Evolutionary conservation across 495 filamentous ascomycete species (phyloP).

Genomic region (Jackrogersella minutella): DNA sequence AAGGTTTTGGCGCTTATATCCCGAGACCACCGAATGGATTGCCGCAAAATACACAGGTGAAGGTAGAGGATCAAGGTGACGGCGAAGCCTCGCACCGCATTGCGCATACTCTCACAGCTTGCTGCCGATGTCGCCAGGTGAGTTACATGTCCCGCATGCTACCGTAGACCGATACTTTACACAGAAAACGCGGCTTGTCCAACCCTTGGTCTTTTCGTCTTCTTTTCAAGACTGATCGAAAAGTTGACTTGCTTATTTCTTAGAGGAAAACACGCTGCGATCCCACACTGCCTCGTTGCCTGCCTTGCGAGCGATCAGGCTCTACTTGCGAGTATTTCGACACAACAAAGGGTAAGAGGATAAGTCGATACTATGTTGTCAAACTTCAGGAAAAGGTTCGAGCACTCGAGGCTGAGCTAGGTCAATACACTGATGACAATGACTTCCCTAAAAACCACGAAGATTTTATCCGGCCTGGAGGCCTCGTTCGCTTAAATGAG

Average conservation of each 20-base stretch:
- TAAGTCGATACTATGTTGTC: constrained; percentile 87
- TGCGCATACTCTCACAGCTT: constrained; percentile 87
- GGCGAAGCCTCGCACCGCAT: constrained; percentile 63
- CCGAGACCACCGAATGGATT: constrained; percentile 49
- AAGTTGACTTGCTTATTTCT: constrained; percentile 14
- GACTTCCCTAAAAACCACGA: constrained; percentile 73
- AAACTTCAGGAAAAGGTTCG: constrained; percentile 84
- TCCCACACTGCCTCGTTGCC: constrained; percentile 85
- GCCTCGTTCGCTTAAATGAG: constrained; percentile 80
- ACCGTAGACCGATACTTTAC: constrained; percentile 11
- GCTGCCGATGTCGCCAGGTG: constrained; percentile 85
- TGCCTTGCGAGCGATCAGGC: constrained; percentile 90
- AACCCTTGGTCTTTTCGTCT: background rate
- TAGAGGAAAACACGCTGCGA: constrained; percentile 96
- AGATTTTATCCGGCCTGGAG: constrained; percentile 81
- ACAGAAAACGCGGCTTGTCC: background rate
- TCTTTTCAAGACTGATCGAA: background rate
- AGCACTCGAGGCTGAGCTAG: constrained; percentile 76
- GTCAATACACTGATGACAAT: constrained; percentile 67
- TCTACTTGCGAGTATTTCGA: constrained; percentile 93
- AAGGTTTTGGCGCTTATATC: constrained; percentile 54
- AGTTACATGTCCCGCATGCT: constrained; percentile 42
- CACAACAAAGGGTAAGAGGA: constrained; percentile 76
- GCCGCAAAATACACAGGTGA: constrained; percentile 24
- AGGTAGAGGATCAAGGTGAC: constrained; percentile 48